Percentiles rank a stretch among this genome's conserved stretches.
Evolutionary conservation across 768 basidiomycete species (phyloP).

Genomic region (Lactarius pseudohatsudake): DNA sequence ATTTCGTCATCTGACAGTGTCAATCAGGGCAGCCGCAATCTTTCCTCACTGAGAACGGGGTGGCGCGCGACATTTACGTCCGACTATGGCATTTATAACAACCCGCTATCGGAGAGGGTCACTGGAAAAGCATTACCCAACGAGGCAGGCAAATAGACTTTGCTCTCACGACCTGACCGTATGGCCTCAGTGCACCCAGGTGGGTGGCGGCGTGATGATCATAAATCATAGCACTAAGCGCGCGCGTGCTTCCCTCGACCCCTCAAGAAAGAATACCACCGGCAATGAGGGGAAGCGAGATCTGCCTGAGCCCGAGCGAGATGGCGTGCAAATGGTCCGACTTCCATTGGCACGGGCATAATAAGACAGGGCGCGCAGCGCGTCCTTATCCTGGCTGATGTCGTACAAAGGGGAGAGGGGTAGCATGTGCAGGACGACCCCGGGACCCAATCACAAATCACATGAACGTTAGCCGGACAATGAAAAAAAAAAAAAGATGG

Average conservation of each 20-base stretch:
- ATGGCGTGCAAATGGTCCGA: neutral
- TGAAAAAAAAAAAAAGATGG: neutral
- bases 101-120: neutral
- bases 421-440: neutral
- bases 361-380: neutral
- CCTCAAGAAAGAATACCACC: neutral
- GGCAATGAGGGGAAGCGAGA: constrained; percentile 13
- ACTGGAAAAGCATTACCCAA: neutral
- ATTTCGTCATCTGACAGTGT: neutral
- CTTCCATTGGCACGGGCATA: neutral
- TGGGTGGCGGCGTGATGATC: neutral
- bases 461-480: neutral
- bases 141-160: neutral
- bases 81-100: neutral
- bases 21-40: neutral
- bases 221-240: neutral
- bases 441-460: constrained; percentile 5
- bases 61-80: neutral
- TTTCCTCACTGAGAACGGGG: constrained; percentile 3
- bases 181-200: neutral
- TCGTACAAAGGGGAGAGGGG: constrained; percentile 1
- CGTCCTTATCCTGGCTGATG: neutral
- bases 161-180: constrained; percentile 12
- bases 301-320: constrained; percentile 7
- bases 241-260: neutral